These are phyloP conservation scores for Botrytis fabae DNA, from an alignment of 2,329 filamentous ascomycete species.

Conservation along the genomic window DNA sequence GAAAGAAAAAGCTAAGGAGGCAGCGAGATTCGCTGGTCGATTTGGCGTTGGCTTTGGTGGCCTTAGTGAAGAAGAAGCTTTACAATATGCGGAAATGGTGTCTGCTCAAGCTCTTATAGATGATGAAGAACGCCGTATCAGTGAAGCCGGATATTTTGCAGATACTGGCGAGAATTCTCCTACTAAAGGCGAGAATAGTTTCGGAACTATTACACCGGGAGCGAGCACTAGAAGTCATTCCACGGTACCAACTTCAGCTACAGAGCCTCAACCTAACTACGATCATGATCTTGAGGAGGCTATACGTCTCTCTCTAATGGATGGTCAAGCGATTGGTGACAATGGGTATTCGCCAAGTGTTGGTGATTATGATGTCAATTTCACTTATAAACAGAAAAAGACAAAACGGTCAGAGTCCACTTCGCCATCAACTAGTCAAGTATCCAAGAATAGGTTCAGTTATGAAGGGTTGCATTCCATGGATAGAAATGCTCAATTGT, in stretches of 20 bases:
- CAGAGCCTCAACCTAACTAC: slow-evolving; percentile 48
- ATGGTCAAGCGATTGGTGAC: slow-evolving; percentile 50
- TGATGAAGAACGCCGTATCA: slow-evolving; percentile 58
- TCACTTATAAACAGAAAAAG: slow-evolving; percentile 51
- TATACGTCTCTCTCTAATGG: slow-evolving; percentile 60
- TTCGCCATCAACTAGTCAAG: slow-evolving; percentile 42
- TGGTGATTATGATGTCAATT: slow-evolving; percentile 53
- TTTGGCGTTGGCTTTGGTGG: slow-evolving; percentile 80
- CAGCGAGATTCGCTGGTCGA: slow-evolving; percentile 69
- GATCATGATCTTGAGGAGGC: slow-evolving; percentile 65
- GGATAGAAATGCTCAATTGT: slow-evolving; percentile 28
- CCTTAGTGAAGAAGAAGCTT: slow-evolving; percentile 64
- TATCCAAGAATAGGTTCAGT: slow-evolving; percentile 28
- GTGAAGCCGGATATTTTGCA: slow-evolving; percentile 52
- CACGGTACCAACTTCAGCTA: slow-evolving; percentile 28
- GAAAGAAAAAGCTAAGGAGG: slow-evolving; percentile 64
- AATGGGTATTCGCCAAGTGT: slow-evolving; percentile 47
- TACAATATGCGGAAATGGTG: slow-evolving; percentile 65
- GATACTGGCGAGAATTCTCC: slow-evolving; percentile 46
- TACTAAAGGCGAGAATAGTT: slow-evolving; percentile 41
- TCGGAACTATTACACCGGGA: slow-evolving; percentile 55
- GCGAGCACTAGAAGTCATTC: slow-evolving; percentile 50
- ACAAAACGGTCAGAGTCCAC: slow-evolving; percentile 45
- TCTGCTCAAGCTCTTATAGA: slow-evolving; percentile 59
- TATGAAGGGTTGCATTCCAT: neutral